Evolutionary conservation across 495 filamentous ascomycete genomes (phyloP).

Genomic region (Lineolata rhizophorae): DNA sequence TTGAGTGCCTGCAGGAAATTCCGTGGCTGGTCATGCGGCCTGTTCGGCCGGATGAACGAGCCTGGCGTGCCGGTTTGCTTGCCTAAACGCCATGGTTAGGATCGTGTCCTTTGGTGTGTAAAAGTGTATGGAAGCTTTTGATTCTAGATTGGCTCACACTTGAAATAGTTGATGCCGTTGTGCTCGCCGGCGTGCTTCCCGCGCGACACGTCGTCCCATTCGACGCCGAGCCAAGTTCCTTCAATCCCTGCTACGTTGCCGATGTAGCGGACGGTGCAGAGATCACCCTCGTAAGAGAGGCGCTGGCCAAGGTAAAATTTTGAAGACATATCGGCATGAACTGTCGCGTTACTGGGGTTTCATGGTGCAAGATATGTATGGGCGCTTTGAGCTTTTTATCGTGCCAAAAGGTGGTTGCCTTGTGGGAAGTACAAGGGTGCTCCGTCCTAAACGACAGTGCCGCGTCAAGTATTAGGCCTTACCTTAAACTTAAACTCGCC

Average conservation of each 20-base stretch:
- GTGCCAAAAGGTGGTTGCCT: too few relatives aligned
- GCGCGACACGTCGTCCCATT: conserved; percentile 74
- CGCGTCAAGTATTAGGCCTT: too few relatives aligned
- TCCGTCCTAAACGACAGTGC: too few relatives aligned
- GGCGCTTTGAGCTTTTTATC: too few relatives aligned
- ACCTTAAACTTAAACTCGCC: too few relatives aligned
- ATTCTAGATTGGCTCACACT: too few relatives aligned
- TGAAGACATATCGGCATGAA: not conserved
- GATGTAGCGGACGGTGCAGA: conserved; percentile 71
- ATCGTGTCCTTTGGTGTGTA: too few relatives aligned
- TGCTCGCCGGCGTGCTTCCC: conserved; percentile 83
- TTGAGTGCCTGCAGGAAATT: conserved; percentile 61
- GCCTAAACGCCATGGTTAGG: too few relatives aligned
- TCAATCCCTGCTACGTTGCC: conserved; percentile 54
- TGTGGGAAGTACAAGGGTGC: too few relatives aligned
- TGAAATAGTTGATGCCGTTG: conserved; percentile 60
- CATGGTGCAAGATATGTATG: too few relatives aligned
- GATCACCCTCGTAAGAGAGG: conserved; percentile 46
- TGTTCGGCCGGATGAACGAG: conserved; percentile 67
- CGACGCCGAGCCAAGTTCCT: conserved; percentile 79
- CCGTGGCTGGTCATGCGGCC: conserved; percentile 38
- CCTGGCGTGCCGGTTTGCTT: conserved; percentile 45
- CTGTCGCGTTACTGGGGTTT: too few relatives aligned
- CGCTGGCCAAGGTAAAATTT: conserved; percentile 38
- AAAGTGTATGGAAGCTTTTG: not conserved